phyloP scores from a whole-genome alignment of 176 grass and related monocot genomes.

The Avena atlantica region DNA sequence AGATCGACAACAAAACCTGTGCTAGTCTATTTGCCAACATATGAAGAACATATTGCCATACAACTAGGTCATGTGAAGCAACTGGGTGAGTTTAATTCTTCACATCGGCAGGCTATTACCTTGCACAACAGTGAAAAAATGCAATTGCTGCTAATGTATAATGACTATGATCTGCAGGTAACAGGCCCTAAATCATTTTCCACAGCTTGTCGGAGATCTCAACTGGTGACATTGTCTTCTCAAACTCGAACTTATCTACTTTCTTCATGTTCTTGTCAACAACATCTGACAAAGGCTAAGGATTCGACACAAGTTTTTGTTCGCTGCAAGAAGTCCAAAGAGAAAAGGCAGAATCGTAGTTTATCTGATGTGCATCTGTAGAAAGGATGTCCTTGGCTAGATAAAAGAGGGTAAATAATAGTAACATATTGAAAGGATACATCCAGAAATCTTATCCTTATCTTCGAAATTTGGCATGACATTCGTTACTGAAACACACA shows the following conservation, averaged over 20 bases:
- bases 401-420: background rate
- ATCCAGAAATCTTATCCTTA: constrained; percentile 68
- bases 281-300: constrained; percentile 62
- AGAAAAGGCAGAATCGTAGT: background rate
- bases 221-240: constrained; percentile 36
- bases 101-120: background rate
- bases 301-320: constrained; percentile 33
- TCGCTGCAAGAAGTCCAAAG: constrained; percentile 3
- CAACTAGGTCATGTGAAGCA: constrained; percentile 14
- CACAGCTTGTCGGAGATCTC: constrained; percentile 70
- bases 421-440: constrained; percentile 72
- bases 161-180: background rate
- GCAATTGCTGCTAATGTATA: constrained; percentile 6
- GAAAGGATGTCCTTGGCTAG: constrained; percentile 12
- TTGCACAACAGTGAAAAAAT: constrained; percentile 4
- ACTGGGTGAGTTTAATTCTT: background rate
- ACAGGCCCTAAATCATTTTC: constrained; percentile 51
- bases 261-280: constrained; percentile 66
- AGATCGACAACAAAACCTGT: background rate
- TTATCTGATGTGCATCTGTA: background rate
- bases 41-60: constrained; percentile 7
- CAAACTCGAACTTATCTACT: constrained; percentile 62
- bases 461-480: constrained; percentile 72
- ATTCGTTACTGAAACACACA: constrained; percentile 72
- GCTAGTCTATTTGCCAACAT: constrained; percentile 3